These are phyloP conservation scores for Cruciata laevipes DNA, from an alignment of 257 asterid genomes.

Conservation along the genomic window DNA sequence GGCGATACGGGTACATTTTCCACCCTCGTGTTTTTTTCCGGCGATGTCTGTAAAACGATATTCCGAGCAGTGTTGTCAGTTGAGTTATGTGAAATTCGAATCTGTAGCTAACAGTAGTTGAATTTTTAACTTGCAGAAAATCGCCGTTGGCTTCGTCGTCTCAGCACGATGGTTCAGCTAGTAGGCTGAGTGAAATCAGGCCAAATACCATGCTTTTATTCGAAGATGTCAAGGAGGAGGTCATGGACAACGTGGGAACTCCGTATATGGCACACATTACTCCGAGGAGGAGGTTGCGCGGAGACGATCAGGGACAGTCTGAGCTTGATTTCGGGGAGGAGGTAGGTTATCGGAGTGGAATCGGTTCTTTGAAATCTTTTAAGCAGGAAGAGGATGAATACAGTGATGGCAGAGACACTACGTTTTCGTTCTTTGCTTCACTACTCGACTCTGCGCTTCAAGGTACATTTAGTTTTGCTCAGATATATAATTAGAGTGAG, in stretches of 20 bases:
- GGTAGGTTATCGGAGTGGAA: constrained; percentile 38
- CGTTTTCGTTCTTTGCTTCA: constrained; percentile 73
- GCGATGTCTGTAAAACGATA: not conserved
- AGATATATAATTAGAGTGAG: not conserved
- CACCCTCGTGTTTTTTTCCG: too few species aligned
- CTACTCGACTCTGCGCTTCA: constrained; percentile 84
- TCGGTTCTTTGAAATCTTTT: constrained; percentile 58
- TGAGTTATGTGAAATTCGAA: not conserved
- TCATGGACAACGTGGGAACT: constrained; percentile 47
- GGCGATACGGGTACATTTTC: constrained; percentile 70
- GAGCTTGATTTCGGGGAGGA: constrained; percentile 34
- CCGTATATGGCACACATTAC: constrained; percentile 34
- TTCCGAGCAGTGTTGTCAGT: not conserved
- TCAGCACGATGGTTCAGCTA: constrained; percentile 50
- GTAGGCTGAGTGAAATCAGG: constrained; percentile 48
- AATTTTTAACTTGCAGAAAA: constrained; percentile 44
- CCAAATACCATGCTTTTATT: constrained; percentile 78
- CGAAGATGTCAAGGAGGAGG: constrained; percentile 77
- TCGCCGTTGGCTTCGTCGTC: constrained; percentile 61
- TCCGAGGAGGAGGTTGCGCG: constrained; percentile 46
- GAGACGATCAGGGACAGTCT: constrained; percentile 33
- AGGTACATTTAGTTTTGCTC: constrained; percentile 38
- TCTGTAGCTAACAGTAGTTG: not conserved
- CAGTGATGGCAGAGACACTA: constrained; percentile 53
- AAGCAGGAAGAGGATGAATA: constrained; percentile 69